Conservation (phyloP, 176 grass and related monocot genomes). For the Avena atlantica region DNA sequence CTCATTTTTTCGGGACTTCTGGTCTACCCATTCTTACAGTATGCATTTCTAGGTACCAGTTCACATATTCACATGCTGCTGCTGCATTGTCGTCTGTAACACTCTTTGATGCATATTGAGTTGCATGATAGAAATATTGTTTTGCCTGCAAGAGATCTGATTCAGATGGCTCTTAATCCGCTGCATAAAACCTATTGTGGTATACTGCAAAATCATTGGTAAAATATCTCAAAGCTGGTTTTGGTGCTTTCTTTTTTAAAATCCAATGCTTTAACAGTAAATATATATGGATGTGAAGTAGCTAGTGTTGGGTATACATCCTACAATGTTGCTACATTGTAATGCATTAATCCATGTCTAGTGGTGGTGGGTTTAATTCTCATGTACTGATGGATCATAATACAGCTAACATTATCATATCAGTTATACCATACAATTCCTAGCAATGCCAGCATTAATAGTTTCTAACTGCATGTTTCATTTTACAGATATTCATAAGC, state of each 20-base stretch:
- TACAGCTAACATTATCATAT: conserved; percentile 23
- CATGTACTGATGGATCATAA: conserved; percentile 5
- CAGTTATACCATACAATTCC: neutral
- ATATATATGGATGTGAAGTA: conserved; percentile 1
- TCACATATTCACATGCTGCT: neutral
- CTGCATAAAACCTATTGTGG: neutral
- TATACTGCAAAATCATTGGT: neutral
- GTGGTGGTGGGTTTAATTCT: conserved; percentile 1
- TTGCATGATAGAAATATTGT: neutral
- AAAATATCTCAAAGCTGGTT: neutral
- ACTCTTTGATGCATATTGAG: neutral
- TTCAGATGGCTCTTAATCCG: neutral
- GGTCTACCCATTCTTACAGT: neutral
- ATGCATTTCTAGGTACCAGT: neutral
- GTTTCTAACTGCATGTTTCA: conserved; percentile 28
- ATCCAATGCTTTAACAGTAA: neutral
- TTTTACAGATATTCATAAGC: conserved; percentile 43
- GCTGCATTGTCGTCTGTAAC: neutral
- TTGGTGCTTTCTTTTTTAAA: neutral
- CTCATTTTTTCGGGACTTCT: neutral
- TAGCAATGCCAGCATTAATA: neutral
- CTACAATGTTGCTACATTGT: neutral
- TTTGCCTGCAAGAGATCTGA: neutral
- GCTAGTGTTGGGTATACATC: conserved; percentile 11
- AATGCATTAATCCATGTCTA: neutral